Evolutionary conservation across 495 filamentous ascomycete genomes (phyloP), one percentile per base, ranked within the genome.

Genomic region (Geopyxis carbonaria): DNA sequence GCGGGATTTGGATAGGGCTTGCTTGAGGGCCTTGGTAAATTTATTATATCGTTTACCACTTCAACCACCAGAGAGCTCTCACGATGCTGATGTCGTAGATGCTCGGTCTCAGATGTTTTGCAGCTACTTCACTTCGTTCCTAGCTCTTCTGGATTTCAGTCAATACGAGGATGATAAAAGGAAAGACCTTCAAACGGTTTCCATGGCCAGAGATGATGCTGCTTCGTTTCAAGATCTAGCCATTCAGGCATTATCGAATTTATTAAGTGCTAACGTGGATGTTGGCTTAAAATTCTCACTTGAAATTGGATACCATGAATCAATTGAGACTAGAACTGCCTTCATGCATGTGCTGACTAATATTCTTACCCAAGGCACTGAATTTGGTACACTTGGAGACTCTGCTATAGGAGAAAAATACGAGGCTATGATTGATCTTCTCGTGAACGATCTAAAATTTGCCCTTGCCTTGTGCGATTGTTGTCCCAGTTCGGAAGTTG

Each of bases 291-390:
- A 78, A 52, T 68, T 74, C 47, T 72, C 68, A 7, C 56, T 78
- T 16, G 66, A 64, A 44, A 74, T 78, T 43, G 73, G 73, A 4
- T 78, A 78, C 43, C 69, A 76, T 44, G 69, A 78, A 50, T 72
- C 74, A 47, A 53, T 72, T 7, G 70, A 75, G 49, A 75, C 76
- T 37, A 62, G 73, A 27, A 78, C 72, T 5, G 73, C 73, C 14
- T 78, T 78, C 46, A 67, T 78, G 40, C 69, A 69, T 45, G 73
- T 78, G 6, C 61, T 78, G 31, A 72, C 69, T 39, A 75, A 78
- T 53, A 76, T 78, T 33, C 51, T 78, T 14, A 64, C 73, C 21
- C 73, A 78, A 50, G 73, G 73, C 15, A 72, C 72, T 6, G 73
- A 76, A 45, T 78, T 78, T 51, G 74, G 69, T 42, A 72, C 69